phyloP scores from a whole-genome alignment of 2,329 filamentous ascomycete genomes.

The Alternaria panax region DNA sequence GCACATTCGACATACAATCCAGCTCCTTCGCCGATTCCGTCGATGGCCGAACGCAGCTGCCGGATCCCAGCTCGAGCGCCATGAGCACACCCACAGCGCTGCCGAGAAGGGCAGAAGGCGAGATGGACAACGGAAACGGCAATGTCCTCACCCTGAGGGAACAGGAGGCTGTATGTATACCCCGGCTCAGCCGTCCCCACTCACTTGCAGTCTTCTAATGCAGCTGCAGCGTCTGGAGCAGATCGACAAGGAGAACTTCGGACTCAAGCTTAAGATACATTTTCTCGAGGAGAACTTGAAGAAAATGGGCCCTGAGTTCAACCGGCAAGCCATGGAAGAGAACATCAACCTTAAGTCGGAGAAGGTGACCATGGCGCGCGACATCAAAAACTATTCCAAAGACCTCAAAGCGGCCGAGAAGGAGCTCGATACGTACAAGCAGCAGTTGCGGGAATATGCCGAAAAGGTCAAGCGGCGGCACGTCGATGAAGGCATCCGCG shows the following conservation, averaged over 20 bases:
- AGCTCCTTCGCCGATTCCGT: slow-evolving; percentile 63
- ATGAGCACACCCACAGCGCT: slow-evolving; percentile 82
- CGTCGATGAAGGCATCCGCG: slow-evolving; percentile 72
- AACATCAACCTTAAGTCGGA: slow-evolving; percentile 97
- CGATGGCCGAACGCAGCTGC: slow-evolving; percentile 74
- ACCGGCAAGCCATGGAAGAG: slow-evolving; percentile 86
- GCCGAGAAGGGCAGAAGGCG: slow-evolving; percentile 68
- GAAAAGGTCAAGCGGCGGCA: slow-evolving; percentile 81
- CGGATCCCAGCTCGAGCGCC: slow-evolving; percentile 77
- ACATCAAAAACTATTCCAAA: slow-evolving; percentile 87
- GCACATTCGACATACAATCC: slow-evolving; percentile 59
- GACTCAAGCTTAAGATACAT: slow-evolving; percentile 70
- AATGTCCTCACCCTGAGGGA: slow-evolving; percentile 92
- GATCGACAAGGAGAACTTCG: slow-evolving; percentile 98
- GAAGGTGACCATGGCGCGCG: slow-evolving; percentile 86
- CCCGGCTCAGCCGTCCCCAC: background rate
- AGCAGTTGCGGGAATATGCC: slow-evolving; percentile 82
- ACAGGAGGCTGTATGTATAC: slow-evolving; percentile 77
- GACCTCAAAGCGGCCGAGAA: slow-evolving; percentile 81
- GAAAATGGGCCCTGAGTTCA: slow-evolving; percentile 88
- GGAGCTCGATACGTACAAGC: slow-evolving; percentile 82
- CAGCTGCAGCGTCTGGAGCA: slow-evolving; percentile 75
- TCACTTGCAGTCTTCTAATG: slow-evolving; percentile 4
- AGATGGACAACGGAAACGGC: slow-evolving; percentile 78
- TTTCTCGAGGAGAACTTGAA: slow-evolving; percentile 90